A percentile compares a stretch with the other conserved stretches of the same genome.
Evolutionary conservation across 306 rosid species (phyloP).

Genomic region (Sophora flavescens): DNA sequence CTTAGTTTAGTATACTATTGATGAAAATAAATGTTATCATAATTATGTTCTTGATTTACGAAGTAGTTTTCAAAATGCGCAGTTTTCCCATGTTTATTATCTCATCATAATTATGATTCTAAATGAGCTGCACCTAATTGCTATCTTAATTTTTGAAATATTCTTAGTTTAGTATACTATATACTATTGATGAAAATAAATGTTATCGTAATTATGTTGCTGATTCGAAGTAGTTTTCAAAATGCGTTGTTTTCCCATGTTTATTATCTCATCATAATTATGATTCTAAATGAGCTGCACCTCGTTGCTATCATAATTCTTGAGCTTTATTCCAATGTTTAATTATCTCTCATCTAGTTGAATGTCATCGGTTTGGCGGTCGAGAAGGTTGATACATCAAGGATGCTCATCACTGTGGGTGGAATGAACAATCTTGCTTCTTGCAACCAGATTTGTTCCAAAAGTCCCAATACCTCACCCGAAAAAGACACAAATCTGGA

Average conservation of each 20-base stretch:
- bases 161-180: background rate
- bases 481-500: constrained; percentile 49
- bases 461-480: constrained; percentile 36
- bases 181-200: constrained; percentile 23
- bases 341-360: constrained; percentile 39
- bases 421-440: constrained; percentile 45
- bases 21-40: too few relatives aligned
- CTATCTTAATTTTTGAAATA: too few relatives aligned
- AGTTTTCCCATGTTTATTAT: too few relatives aligned
- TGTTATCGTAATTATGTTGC: constrained; percentile 12
- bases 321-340: constrained; percentile 33
- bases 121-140: too few relatives aligned
- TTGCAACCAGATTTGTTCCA: constrained; percentile 44
- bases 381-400: constrained; percentile 48
- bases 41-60: too few relatives aligned
- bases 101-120: too few relatives aligned
- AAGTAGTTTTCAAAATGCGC: too few relatives aligned
- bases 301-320: constrained; percentile 33
- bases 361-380: constrained; percentile 53
- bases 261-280: constrained; percentile 14
- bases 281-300: constrained; percentile 32
- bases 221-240: constrained; percentile 26
- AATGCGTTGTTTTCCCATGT: constrained; percentile 33
- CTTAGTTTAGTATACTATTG: too few relatives aligned
- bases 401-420: constrained; percentile 43